These are phyloP conservation scores for Hortiboletus flavorubellus DNA, from an alignment of 768 basidiomycete genomes.

Conservation along the genomic window DNA sequence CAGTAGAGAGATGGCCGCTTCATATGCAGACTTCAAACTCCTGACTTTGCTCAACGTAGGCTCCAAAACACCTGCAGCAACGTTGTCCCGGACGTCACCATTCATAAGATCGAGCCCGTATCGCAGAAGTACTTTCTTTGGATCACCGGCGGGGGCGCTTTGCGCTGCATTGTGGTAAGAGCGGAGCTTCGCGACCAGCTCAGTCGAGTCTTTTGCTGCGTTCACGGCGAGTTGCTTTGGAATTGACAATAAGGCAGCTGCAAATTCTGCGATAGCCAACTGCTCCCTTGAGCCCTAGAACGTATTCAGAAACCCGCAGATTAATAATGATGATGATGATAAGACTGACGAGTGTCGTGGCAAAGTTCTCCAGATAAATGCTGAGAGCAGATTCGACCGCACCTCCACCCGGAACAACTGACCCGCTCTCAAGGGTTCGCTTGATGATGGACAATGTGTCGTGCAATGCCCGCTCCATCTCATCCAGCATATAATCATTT, in stretches of 20 bases:
- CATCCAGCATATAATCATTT: conserved; percentile 98
- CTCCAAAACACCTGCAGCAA: conserved; percentile 89
- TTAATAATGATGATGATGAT: not conserved
- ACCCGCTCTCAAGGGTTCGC: conserved; percentile 92
- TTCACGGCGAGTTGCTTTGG: conserved; percentile 97
- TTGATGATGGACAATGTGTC: conserved; percentile 95
- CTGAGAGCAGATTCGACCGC: conserved; percentile 96
- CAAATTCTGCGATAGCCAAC: conserved; percentile 98
- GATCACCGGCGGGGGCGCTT: conserved; percentile 85
- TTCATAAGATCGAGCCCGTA: conserved; percentile 95
- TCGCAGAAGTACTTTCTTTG: conserved; percentile 84
- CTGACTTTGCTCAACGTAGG: conserved; percentile 97
- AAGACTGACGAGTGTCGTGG: conserved; percentile 82
- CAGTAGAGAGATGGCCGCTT: conserved; percentile 91
- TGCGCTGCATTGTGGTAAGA: conserved; percentile 97
- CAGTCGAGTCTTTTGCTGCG: conserved; percentile 97
- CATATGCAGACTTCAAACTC: conserved; percentile 94
- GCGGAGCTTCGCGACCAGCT: conserved; percentile 93
- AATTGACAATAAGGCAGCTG: conserved; percentile 85
- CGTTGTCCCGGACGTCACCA: conserved; percentile 94
- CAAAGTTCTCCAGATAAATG: conserved; percentile 98
- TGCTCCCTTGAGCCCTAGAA: conserved; percentile 94
- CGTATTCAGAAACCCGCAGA: conserved; percentile 1
- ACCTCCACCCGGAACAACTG: conserved; percentile 95
- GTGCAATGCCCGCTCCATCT: conserved; percentile 97